Evolutionary conservation across 1,139 yeast species (phyloP).

Genomic region (Blastobotrys ciferrii): DNA sequence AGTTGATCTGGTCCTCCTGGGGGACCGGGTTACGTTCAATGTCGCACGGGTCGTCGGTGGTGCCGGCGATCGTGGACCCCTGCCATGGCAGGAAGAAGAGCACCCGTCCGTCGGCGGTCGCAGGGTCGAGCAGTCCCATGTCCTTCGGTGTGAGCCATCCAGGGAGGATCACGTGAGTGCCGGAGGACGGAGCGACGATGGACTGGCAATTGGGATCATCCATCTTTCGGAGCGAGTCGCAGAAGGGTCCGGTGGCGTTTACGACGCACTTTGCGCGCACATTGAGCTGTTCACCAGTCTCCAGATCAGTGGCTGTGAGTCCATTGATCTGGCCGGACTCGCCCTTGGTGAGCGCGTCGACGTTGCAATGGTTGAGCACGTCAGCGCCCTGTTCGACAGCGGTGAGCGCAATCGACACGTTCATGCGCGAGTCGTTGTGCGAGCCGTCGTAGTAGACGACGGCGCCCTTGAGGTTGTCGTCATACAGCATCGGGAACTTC

Average conservation of each 20-base stretch:
- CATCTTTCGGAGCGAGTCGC: slow-evolving; percentile 83
- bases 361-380: slow-evolving; percentile 82
- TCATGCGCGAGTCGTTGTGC: slow-evolving; percentile 91
- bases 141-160: slow-evolving; percentile 88
- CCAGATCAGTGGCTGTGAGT: slow-evolving; percentile 71
- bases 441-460: slow-evolving; percentile 94
- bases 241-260: slow-evolving; percentile 94
- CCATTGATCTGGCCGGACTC: slow-evolving; percentile 63
- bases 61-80: slow-evolving; percentile 94
- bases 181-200: slow-evolving; percentile 93
- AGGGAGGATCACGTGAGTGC: slow-evolving; percentile 90
- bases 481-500: slow-evolving; percentile 85
- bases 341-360: slow-evolving; percentile 69
- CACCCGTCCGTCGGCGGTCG: slow-evolving; percentile 93
- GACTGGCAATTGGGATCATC: slow-evolving; percentile 58
- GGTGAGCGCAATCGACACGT: slow-evolving; percentile 78
- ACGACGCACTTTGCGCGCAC: slow-evolving; percentile 75
- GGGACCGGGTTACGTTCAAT: slow-evolving; percentile 67
- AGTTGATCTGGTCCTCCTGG: slow-evolving; percentile 84
- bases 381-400: slow-evolving; percentile 90
- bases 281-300: slow-evolving; percentile 43
- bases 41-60: slow-evolving; percentile 84
- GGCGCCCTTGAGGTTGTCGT: slow-evolving; percentile 78
- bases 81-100: slow-evolving; percentile 98
- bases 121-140: slow-evolving; percentile 87